These are phyloP conservation scores for Peniophora sp. DNA, from an alignment of 1,284 basidiomycete genomes.

Conservation along the genomic window DNA sequence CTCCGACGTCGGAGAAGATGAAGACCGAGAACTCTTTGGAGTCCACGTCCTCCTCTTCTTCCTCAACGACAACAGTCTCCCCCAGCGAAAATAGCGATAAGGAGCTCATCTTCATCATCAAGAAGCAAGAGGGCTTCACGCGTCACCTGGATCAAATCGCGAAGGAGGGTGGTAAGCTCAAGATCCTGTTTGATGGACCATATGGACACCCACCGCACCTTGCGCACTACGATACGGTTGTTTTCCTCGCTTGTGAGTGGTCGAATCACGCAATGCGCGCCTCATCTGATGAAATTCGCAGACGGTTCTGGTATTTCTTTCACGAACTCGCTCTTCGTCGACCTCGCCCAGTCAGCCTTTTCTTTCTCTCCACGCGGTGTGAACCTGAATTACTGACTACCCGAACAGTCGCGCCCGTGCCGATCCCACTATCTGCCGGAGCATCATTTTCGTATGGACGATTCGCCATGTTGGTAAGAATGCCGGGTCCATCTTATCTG, in stretches of 20 bases:
- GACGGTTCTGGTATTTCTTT: conserved; percentile 37
- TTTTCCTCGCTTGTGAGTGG: conserved; percentile 29
- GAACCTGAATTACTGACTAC: neutral
- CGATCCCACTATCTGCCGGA: conserved; percentile 15
- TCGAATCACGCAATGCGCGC: neutral
- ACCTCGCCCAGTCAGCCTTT: conserved; percentile 28
- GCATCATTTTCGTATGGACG: conserved; percentile 29
- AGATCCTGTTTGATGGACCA: conserved; percentile 34
- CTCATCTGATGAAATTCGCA: conserved; percentile 4
- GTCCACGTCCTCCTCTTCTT: conserved; percentile 2
- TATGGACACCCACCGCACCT: conserved; percentile 27
- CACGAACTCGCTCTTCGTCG: conserved; percentile 29
- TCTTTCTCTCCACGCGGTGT: neutral
- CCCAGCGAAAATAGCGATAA: conserved; percentile 17
- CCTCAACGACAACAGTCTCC: neutral
- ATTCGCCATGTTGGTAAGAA: conserved; percentile 28
- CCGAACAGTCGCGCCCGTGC: conserved; percentile 18
- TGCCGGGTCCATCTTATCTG: neutral
- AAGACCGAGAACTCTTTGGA: neutral
- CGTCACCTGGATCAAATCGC: conserved; percentile 22
- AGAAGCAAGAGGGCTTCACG: conserved; percentile 37
- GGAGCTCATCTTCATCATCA: conserved; percentile 43
- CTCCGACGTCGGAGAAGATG: conserved; percentile 2
- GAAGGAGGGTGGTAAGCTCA: conserved; percentile 15
- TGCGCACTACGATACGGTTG: conserved; percentile 22